Percentiles rank a stretch among this genome's conserved stretches.
These are phyloP conservation scores for Ascocoryne sarcoides DNA, from an alignment of 2,329 filamentous ascomycete genomes.

Conservation along the genomic window DNA sequence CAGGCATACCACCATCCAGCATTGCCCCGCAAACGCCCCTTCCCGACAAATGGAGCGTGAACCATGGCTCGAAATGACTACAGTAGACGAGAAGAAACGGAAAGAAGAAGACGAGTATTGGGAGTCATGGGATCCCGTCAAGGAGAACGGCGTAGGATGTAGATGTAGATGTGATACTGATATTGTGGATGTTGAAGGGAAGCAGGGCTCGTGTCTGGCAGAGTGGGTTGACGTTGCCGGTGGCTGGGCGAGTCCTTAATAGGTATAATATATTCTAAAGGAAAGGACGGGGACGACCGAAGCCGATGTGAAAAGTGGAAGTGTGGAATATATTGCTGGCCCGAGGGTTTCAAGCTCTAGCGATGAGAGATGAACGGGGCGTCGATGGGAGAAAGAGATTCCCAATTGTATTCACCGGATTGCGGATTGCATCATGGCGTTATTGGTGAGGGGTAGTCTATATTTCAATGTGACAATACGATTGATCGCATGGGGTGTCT, in stretches of 20 bases:
- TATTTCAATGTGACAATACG: conserved; percentile 20
- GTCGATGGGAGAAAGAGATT: not conserved
- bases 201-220: conserved; percentile 86
- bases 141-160: conserved; percentile 95
- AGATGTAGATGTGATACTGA: conserved; percentile 95
- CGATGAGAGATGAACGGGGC: not conserved
- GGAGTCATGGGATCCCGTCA: conserved; percentile 75
- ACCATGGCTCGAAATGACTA: conserved; percentile 76
- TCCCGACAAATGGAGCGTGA: conserved; percentile 72
- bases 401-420: conserved; percentile 1
- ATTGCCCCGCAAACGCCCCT: conserved; percentile 93
- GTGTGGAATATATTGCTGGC: not conserved
- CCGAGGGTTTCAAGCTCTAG: not conserved
- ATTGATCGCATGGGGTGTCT: conserved; percentile 13
- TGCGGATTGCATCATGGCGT: conserved; percentile 18
- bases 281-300: conserved; percentile 1
- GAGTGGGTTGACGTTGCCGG: conserved; percentile 98
- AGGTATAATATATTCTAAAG: conserved; percentile 3
- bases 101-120: conserved; percentile 94
- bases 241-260: conserved; percentile 59
- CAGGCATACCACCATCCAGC: conserved; percentile 96
- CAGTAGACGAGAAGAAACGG: conserved; percentile 70
- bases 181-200: conserved; percentile 94
- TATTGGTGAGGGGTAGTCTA: conserved; percentile 13
- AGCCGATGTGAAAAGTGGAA: not conserved